Percentiles rank a stretch among this genome's conserved stretches.
Conservation (phyloP, 2,329 filamentous ascomycete genomes). For the Alternaria postmessia region DNA sequence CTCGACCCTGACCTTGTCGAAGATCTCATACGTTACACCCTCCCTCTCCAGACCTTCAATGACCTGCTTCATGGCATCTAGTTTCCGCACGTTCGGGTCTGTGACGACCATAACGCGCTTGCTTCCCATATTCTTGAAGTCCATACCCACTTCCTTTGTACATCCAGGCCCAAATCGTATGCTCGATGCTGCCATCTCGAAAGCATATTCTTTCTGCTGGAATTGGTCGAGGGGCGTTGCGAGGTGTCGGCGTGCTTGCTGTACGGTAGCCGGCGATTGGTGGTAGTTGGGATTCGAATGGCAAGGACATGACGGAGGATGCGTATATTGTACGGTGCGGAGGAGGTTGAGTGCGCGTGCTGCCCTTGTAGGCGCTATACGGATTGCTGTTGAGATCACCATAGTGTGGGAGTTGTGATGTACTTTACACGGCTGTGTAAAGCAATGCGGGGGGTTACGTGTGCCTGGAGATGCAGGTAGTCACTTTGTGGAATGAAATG, state of each 20-base stretch:
- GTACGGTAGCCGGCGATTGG: conserved; percentile 48
- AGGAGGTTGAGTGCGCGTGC: conserved; percentile 75
- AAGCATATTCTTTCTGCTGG: conserved; percentile 92
- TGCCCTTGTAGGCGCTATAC: conserved; percentile 55
- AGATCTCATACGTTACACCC: conserved; percentile 82
- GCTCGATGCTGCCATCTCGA: conserved; percentile 96
- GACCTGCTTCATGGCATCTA: conserved; percentile 90
- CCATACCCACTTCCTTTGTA: conserved; percentile 97
- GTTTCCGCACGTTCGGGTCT: conserved; percentile 78
- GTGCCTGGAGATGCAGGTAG: no score
- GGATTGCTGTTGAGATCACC: conserved; percentile 36
- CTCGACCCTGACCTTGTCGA: conserved; percentile 81
- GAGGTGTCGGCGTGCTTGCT: conserved; percentile 66
- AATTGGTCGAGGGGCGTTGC: conserved; percentile 79
- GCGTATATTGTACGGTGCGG: conserved; percentile 88
- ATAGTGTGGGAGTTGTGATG: no score
- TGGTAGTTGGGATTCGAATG: conserved; percentile 89
- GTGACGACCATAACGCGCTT: conserved; percentile 93
- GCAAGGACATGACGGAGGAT: conserved; percentile 92
- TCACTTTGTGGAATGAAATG: no score
- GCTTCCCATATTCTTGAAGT: conserved; percentile 88
- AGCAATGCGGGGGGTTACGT: no score
- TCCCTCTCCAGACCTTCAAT: conserved; percentile 80
- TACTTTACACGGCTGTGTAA: no score
- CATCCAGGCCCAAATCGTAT: conserved; percentile 94